Evolutionary conservation across 371 early-diverging fungal genomes (phyloP).

Genomic region (Mucor sp.): DNA sequence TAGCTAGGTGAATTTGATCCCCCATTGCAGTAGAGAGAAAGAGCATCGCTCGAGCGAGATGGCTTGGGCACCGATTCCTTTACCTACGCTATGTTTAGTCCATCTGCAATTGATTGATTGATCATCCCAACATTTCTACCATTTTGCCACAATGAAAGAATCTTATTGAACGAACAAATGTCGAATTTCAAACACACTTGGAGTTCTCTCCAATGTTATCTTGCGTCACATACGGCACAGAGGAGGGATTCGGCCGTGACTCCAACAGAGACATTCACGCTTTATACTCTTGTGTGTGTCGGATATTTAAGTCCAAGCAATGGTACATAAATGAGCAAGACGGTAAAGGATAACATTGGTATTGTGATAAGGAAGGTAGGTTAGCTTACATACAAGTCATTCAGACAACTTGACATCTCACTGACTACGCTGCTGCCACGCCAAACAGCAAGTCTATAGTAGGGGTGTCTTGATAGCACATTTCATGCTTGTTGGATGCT

Average conservation of each 20-base stretch:
- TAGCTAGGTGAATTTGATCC: slow-evolving; percentile 14
- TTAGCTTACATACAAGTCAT: too few species aligned
- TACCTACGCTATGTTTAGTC: background rate
- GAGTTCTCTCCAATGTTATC: background rate
- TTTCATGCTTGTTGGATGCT: too few species aligned
- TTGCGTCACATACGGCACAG: slow-evolving; percentile 1
- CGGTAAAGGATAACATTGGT: background rate
- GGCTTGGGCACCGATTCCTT: slow-evolving; percentile 8
- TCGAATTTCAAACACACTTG: background rate
- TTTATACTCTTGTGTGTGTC: background rate
- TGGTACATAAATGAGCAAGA: background rate
- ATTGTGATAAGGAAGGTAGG: too few species aligned
- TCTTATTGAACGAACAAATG: background rate
- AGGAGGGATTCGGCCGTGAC: background rate
- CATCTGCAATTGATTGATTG: background rate
- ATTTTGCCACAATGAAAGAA: background rate
- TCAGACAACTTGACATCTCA: background rate
- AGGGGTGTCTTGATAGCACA: too few species aligned
- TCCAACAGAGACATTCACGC: background rate
- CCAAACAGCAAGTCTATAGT: too few species aligned
- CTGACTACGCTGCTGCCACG: too few species aligned
- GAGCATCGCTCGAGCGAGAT: slow-evolving; percentile 23
- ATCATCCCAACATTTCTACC: background rate
- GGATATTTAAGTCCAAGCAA: background rate
- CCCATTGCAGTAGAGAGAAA: background rate